Base-by-base conservation (phyloP, 805 yeast genomes). In the Cyberlindnera xylosilytica region DNA sequence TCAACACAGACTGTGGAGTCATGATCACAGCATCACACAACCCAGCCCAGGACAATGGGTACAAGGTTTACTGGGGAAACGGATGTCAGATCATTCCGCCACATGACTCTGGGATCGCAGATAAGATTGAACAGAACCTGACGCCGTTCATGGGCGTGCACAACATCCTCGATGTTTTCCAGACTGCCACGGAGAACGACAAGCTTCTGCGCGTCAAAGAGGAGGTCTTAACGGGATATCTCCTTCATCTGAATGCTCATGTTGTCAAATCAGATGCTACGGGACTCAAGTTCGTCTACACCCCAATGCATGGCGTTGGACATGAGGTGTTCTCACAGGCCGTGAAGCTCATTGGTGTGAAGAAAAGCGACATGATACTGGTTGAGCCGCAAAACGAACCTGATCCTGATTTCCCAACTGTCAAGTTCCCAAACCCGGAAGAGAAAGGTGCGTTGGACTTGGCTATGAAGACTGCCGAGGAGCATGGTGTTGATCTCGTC, bases 81-180 rank as follows among this genome's bases (percentile, higher is more conserved):
- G 98, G 97, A 4, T 91, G 97, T 62, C 98, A 93, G 62, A 93
- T 91, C 49, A 87, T 91, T 35, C 90, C 96, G 2, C 98, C 99
- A 0, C 88, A 83, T 56, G 98, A 93, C 57, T 54, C 56, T 2
- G 79, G 73, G 1, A 91, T 91, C 49, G 89, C 96, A 18, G 46
- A 60, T 2, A 57, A 70, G 2, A 91, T 91, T 32, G 68, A 75
- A 20, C 54, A 65, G 12, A 86, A 87, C 54, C 63, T 87, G 46
- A 61, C 50, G 3, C 91, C 95, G 0, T 74, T 84, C 75, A 60
- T 59, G 33, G 47, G 68, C 33, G 79, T 78, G 20, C 74, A 80
- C 78, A 66, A 76, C 42, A 62, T 71, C 24, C 54, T 55, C 2
- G 48, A 61, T 11, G 67, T 76, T 33, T 56, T 76, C n/a, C 38